phyloP scores from a whole-genome alignment of 1,284 basidiomycete genomes.

The Ceratobasidium sp. region DNA sequence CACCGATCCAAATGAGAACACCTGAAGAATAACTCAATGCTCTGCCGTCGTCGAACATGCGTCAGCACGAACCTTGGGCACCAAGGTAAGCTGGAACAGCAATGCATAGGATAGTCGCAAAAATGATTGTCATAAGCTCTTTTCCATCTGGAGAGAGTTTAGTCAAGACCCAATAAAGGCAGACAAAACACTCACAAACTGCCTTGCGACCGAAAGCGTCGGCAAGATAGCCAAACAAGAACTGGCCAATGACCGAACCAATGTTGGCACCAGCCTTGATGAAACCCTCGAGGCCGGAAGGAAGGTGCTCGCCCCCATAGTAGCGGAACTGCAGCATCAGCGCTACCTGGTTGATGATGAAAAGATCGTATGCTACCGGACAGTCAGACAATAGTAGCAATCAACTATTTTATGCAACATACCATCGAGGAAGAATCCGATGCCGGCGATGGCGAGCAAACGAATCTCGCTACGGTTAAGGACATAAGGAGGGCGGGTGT shows the following conservation, averaged over 20 bases:
- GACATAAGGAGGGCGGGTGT: conserved; percentile 55
- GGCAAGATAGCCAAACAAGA: conserved; percentile 70
- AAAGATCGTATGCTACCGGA: conserved; percentile 69
- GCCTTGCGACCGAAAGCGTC: conserved; percentile 75
- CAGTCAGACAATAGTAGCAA: neutral
- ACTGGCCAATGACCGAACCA: conserved; percentile 65
- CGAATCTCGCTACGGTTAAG: conserved; percentile 61
- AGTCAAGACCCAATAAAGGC: neutral
- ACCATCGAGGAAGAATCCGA: conserved; percentile 76
- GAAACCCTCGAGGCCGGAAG: conserved; percentile 61
- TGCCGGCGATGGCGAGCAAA: conserved; percentile 64
- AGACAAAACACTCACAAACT: conserved; percentile 56
- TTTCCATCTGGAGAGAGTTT: conserved; percentile 61
- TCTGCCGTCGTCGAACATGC: neutral
- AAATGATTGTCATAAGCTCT: conserved; percentile 78
- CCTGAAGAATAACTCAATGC: neutral
- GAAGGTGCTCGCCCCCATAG: conserved; percentile 62
- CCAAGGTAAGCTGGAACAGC: conserved; percentile 34
- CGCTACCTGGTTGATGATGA: conserved; percentile 78
- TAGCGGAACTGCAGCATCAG: conserved; percentile 74
- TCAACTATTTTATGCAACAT: conserved; percentile 42
- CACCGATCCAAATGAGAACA: conserved; percentile 37
- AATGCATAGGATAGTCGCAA: conserved; percentile 46
- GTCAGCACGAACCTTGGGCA: conserved; percentile 42
- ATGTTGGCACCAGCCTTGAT: conserved; percentile 45